phyloP scores from a whole-genome alignment of 2,329 filamentous ascomycete genomes.

The Mariannaea sp. region DNA sequence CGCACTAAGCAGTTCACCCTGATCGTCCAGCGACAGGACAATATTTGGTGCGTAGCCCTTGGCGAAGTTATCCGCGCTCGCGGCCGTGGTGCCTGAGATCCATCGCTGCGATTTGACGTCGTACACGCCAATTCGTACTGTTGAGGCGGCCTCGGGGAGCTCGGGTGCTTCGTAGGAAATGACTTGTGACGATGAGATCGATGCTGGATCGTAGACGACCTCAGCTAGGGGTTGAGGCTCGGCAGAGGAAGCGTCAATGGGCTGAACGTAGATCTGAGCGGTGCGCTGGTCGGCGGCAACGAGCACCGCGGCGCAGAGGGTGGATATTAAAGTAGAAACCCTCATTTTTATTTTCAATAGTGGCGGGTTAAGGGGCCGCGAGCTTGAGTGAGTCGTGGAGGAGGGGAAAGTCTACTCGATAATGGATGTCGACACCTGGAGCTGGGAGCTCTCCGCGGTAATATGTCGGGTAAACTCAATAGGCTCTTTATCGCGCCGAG shows the following conservation, averaged over 20 bases:
- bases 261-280: constrained; percentile 60
- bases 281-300: constrained; percentile 49
- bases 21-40: constrained; percentile 54
- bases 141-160: constrained; percentile 49
- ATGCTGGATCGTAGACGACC: constrained; percentile 58
- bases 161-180: constrained; percentile 62
- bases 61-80: constrained; percentile 60
- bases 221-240: constrained; percentile 56
- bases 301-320: constrained; percentile 50
- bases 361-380: background rate
- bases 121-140: constrained; percentile 64
- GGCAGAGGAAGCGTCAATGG: constrained; percentile 45
- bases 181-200: constrained; percentile 51
- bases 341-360: constrained; percentile 46
- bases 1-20: constrained; percentile 54
- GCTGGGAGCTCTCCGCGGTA: constrained; percentile 23
- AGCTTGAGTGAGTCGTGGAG: no score
- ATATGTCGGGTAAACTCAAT: constrained; percentile 28
- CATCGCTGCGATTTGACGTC: constrained; percentile 53
- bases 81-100: constrained; percentile 60
- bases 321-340: constrained; percentile 46
- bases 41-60: constrained; percentile 66
- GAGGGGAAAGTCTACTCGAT: no score
- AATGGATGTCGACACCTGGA: constrained; percentile 30
- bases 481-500: no score